Percentiles rank a stretch among this genome's conserved stretches.
Evolutionary conservation across 257 asterid species (phyloP).

Genomic region (Knoxia roxburghii): DNA sequence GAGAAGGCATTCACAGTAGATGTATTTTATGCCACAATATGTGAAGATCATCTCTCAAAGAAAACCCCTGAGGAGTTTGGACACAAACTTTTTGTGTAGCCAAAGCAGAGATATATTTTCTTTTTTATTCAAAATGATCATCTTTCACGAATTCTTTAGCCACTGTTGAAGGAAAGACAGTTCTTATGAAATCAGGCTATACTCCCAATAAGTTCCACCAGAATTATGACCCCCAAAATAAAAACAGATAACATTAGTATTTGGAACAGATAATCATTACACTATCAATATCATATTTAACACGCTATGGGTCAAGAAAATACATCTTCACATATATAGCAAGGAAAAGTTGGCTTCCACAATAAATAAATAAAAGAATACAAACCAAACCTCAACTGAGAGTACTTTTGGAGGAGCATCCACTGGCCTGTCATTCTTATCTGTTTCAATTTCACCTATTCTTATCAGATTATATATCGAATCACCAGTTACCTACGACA

Average conservation of each 20-base stretch:
- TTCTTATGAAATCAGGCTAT: neutral
- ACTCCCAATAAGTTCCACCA: neutral
- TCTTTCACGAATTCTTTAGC: neutral
- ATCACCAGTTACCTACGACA: conserved; percentile 80
- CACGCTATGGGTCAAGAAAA: neutral
- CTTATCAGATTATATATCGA: conserved; percentile 72
- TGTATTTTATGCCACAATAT: too few species aligned
- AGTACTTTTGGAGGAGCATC: conserved; percentile 84
- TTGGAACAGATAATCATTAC: neutral
- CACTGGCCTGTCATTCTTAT: conserved; percentile 68
- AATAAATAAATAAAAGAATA: conserved; percentile 18
- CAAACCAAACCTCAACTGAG: conserved; percentile 80
- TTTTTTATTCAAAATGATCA: neutral
- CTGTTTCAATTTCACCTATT: conserved; percentile 84
- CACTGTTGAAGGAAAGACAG: neutral
- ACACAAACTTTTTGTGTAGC: too few species aligned
- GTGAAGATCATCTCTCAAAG: too few species aligned
- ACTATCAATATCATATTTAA: too few species aligned
- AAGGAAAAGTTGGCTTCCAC: conserved; percentile 1
- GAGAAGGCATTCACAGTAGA: too few species aligned
- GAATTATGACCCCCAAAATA: neutral
- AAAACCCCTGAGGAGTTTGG: too few species aligned
- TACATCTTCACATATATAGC: neutral
- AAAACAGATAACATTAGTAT: neutral
- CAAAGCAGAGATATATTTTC: neutral